Base-by-base conservation (phyloP, 148 eudicot genomes). In the Rhododendron mucronatum region DNA sequence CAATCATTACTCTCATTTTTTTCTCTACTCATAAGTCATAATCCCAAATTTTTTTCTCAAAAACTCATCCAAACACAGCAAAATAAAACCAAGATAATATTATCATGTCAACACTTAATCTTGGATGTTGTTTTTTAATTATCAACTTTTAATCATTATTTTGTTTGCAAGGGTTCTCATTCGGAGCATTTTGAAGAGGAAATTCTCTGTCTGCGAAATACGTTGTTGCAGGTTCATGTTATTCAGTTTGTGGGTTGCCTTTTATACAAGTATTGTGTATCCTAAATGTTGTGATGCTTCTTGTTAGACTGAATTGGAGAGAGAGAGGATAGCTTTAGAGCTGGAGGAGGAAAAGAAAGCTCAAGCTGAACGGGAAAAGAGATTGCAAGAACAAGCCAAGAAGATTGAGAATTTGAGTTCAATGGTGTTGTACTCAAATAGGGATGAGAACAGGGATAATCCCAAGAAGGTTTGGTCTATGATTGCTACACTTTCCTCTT, bases 311-410 rank as follows among this genome's bases (percentile, higher is more conserved):
- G 99, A 94, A 86, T 88, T 93, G 90, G 99, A 97, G 88, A 93
- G 96, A 88, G 99, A 97, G 88, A 89, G 99, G 85, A 97, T 97
- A 86, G 95, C 99, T 85, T 84, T 97, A 89, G 99, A 95, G 94
- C 90, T 97, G 89, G 99, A 97, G 91, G 98, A 95, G 91, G 98
- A 95, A 91, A 97, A 94, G 91, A 94, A 91, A 92, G 94, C 95
- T 88, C 96, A 97, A 84, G 94, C 94, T 84, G 98, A 95, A 89
- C 88, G 95, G 85, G 99, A 95, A 83, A 93, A 88, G 87, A 90
- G 92, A 92, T 85, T 97, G 78, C 93, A 93, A 87, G 95, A 94
- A 82, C 99, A 96, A 89, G 99, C 90, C 16, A 93, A 94, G 90
- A 95, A 94, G 91, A 97, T 97, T 82, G 89, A 93, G 90, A 97